phyloP scores from a whole-genome alignment of 2,329 filamentous ascomycete genomes.

The Cladophialophora carrionii region DNA sequence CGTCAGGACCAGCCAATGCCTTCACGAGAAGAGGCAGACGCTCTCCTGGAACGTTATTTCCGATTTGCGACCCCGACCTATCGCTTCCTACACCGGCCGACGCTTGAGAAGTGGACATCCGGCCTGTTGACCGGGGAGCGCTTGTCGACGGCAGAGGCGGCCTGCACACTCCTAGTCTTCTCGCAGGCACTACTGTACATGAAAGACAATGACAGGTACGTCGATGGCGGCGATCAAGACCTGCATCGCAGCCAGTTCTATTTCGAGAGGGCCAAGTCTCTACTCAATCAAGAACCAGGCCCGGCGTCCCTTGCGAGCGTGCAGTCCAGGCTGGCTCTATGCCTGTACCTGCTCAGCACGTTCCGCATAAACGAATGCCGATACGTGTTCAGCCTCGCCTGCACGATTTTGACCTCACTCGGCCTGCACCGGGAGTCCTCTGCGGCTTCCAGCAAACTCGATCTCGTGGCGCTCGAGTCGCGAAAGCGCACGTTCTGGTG shows the following conservation, averaged over 20 bases:
- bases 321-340: slow-evolving; percentile 58
- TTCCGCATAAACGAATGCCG: slow-evolving; percentile 61
- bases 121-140: slow-evolving; percentile 41
- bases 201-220: slow-evolving; percentile 23
- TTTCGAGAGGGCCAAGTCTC: slow-evolving; percentile 34
- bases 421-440: slow-evolving; percentile 46
- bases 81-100: slow-evolving; percentile 57
- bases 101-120: slow-evolving; percentile 51
- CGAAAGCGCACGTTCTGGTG: slow-evolving; percentile 65
- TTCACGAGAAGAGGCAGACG: slow-evolving; percentile 42
- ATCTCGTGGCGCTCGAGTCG: slow-evolving; percentile 53
- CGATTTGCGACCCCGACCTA: slow-evolving; percentile 61
- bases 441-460: slow-evolving; percentile 39
- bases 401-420: slow-evolving; percentile 48
- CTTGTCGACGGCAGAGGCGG: slow-evolving; percentile 39
- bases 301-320: slow-evolving; percentile 56
- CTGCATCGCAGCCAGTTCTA: slow-evolving; percentile 28
- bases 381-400: slow-evolving; percentile 57
- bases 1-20: slow-evolving; percentile 43
- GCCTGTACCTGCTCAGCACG: slow-evolving; percentile 58
- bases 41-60: slow-evolving; percentile 56
- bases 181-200: slow-evolving; percentile 34
- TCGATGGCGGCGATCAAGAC: slow-evolving; percentile 29
- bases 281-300: slow-evolving; percentile 49
- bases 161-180: slow-evolving; percentile 46